Evolutionary conservation across 306 rosid genomes (phyloP), one percentile per base, ranked within the genome.

Genomic region (Begonia masoniana): DNA sequence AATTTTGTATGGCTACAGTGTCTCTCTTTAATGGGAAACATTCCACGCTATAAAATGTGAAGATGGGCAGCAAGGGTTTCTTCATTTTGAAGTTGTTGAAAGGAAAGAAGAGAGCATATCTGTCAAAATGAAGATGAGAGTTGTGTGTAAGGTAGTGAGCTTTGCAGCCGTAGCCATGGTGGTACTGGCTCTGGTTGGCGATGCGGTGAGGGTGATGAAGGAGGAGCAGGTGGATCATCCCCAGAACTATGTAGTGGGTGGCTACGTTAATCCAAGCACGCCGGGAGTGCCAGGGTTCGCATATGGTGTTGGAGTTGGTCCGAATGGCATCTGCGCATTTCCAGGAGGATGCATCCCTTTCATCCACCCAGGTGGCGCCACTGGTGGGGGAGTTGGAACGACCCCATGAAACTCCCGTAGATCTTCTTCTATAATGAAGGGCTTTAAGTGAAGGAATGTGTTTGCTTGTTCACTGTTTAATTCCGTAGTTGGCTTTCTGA

Each of bases 201-300:
- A 52, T 23, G 56, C 41, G 15, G 56, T 42, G 36, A 52, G 55
- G 39, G 13, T 17, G 55, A 10, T 50, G 54, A 50, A 49, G 19
- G n/a, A 13, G 1, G 36, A 51, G 3, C n/a, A 19, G 11, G 26
- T 10, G 11, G 21, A 51, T 19, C 26, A 4, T 24, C 55, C 55
- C 13, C 55, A 51, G 39, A 51, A 51, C 39, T 51, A 21, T 14
- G 26, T 51, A 3, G 55, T 19, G 26, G 55, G 9, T n/a, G 55
- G 55, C 26, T 24, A 35, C 14, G 21, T 51, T n/a, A 51, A 17
- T 4, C 55, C 55, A 6, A 19, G n/a, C 4, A 51, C 55, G 5
- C 55, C 55, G 1, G 55, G 55, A 35, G 21, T 39, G 39, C 55
- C 55, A 4, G 55, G 15, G 3, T 51, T 51, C 17, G 55, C 55